Base-by-base conservation (phyloP, 371 early-diverging fungal species). In the Rhizopus sp. region DNA sequence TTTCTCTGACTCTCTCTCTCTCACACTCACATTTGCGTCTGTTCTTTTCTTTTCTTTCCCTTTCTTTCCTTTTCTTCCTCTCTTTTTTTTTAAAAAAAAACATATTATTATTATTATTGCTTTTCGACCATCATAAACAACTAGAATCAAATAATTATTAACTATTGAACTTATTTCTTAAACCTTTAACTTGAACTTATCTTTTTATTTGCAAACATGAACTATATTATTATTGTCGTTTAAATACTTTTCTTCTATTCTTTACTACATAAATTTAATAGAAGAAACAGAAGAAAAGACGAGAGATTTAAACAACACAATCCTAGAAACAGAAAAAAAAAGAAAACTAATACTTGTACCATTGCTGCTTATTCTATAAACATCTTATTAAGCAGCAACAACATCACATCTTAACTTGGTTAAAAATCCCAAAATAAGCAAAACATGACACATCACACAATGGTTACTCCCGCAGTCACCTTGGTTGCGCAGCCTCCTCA, bases 401-500 rank as follows among this genome's bases (percentile, higher is more conserved):
- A 23, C 23, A 23, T 23, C 23, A 23, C 23, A 23, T 23, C 23
- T 23, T 23, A 23, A 23, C 23, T 23, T 23, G 23, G 23, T 23
- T 23, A 23, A 23, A 23, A 23, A 23, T 23, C 29, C 46, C 17
- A 29, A 46, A 59, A 41, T 37, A 52, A 59, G 10, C 38, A 48
- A 15, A 53, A 33, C 52, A 60, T 49, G 53, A 60, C 54, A 44
- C 60, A 47, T 59, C 47, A 53, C 53, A 55, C 45, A 44, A 29
- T 48, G 16, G 47, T 52, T 48, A 32, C 56, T 16, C 42, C 63
- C 56, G 63, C 63, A 47, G 60, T 50, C 58, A 50, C 40, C 38
- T 33, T 35, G 38, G 55, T 57, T 56, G 54, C 60, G 60, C 60
- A 62, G 62, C 49, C 65, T 41, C 59, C 52, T 44, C 54, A 65